Conservation (phyloP, 2,329 filamentous ascomycete genomes). For the Paecilomyces niveus region DNA sequence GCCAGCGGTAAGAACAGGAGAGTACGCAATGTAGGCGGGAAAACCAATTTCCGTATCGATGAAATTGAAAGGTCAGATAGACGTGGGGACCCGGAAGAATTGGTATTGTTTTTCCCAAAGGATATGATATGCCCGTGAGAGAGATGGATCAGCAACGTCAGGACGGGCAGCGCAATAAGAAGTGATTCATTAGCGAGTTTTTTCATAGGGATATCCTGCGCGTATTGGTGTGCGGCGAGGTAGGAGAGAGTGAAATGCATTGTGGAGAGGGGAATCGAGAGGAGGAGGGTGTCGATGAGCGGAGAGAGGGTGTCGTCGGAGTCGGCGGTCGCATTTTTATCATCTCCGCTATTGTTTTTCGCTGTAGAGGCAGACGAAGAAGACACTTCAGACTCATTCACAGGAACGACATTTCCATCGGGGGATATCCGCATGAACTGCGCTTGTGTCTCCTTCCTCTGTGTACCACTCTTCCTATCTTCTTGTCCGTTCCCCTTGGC, state of each 20-base stretch:
- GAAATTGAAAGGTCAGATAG: slow-evolving; percentile 13
- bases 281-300: slow-evolving; percentile 37
- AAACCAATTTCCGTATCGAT: background rate
- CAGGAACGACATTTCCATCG: background rate
- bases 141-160: slow-evolving; percentile 38
- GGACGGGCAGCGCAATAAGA: slow-evolving; percentile 33
- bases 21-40: slow-evolving; percentile 21
- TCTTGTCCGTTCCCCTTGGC: background rate
- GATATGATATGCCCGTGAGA: slow-evolving; percentile 38
- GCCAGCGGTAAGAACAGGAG: slow-evolving; percentile 27
- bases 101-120: slow-evolving; percentile 11
- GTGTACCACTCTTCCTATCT: background rate
- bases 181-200: slow-evolving; percentile 29
- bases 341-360: background rate
- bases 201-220: slow-evolving; percentile 26
- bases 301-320: slow-evolving; percentile 15
- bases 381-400: slow-evolving; percentile 2
- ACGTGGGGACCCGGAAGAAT: slow-evolving; percentile 8
- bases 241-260: slow-evolving; percentile 40
- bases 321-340: slow-evolving; percentile 4
- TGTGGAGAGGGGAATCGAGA: slow-evolving; percentile 35
- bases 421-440: background rate
- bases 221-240: slow-evolving; percentile 41
- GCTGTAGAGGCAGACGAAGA: slow-evolving; percentile 1
- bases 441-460: background rate